phyloP scores from a whole-genome alignment of 2,329 filamentous ascomycete species.

The Aspergillus flavus region DNA sequence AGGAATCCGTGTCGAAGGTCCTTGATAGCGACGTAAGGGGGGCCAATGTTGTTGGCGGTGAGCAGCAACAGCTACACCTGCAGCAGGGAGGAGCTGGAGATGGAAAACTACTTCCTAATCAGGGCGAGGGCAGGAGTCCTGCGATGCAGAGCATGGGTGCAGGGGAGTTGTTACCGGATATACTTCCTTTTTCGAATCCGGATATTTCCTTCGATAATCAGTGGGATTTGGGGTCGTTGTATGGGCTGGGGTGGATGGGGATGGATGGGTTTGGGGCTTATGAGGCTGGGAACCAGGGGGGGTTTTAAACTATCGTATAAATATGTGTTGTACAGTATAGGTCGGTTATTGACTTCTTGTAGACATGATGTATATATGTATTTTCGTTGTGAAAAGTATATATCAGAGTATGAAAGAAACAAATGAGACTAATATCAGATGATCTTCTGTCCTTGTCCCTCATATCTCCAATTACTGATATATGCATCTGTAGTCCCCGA shows the following conservation, averaged over 20 bases:
- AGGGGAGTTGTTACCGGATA: slow-evolving; percentile 10
- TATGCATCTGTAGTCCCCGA: not conserved
- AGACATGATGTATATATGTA: not conserved
- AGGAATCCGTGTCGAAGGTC: slow-evolving; percentile 20
- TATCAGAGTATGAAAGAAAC: not conserved
- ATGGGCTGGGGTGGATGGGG: slow-evolving; percentile 17
- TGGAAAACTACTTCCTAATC: not conserved
- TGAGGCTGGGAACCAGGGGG: slow-evolving; percentile 4
- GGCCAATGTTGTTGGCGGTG: not conserved
- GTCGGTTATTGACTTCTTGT: not conserved
- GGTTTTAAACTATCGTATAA: not conserved
- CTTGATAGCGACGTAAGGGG: not conserved
- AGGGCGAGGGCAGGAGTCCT: not conserved
- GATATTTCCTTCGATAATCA: slow-evolving; percentile 19
- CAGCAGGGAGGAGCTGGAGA: not conserved
- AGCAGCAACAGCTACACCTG: not conserved
- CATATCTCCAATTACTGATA: slow-evolving; percentile 10
- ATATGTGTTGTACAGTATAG: not conserved
- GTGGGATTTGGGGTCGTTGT: slow-evolving; percentile 15
- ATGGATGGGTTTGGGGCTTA: slow-evolving; percentile 6
- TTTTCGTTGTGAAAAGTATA: not conserved
- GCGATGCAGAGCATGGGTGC: not conserved
- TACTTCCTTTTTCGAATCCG: slow-evolving; percentile 17
- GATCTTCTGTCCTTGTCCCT: not conserved
- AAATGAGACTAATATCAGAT: not conserved